These are phyloP conservation scores for Tuber aestivum DNA, from an alignment of 495 filamentous ascomycete species.

Conservation along the genomic window DNA sequence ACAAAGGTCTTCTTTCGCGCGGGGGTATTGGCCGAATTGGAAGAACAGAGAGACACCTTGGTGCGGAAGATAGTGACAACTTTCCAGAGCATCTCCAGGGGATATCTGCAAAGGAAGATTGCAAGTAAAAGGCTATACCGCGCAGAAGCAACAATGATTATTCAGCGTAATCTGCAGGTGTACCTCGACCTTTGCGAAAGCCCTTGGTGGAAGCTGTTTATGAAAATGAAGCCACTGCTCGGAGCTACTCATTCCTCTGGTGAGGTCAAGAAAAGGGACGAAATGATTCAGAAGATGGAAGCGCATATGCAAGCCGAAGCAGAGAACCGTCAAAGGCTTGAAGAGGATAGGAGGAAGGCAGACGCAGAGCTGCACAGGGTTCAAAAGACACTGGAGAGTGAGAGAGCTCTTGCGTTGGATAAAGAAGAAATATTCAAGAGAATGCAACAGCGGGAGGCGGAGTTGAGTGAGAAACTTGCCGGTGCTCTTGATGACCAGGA, in stretches of 20 bases:
- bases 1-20: slow-evolving; percentile 99
- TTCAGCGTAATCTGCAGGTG: slow-evolving; percentile 84
- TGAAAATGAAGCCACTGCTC: slow-evolving; percentile 90
- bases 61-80: slow-evolving; percentile 86
- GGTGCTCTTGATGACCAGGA: slow-evolving; percentile 95
- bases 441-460: slow-evolving; percentile 78
- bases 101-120: slow-evolving; percentile 78
- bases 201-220: slow-evolving; percentile 95
- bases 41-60: slow-evolving; percentile 86
- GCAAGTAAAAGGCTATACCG: slow-evolving; percentile 89
- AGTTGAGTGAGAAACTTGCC: slow-evolving; percentile 83
- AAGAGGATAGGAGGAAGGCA: slow-evolving; percentile 84
- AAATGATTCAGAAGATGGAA: slow-evolving; percentile 80
- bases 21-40: slow-evolving; percentile 90
- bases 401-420: slow-evolving; percentile 86
- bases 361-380: slow-evolving; percentile 81
- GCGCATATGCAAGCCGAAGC: slow-evolving; percentile 72
- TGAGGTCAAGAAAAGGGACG: slow-evolving; percentile 89
- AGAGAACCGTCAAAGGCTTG: slow-evolving; percentile 68
- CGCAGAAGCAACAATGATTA: slow-evolving; percentile 88
- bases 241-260: slow-evolving; percentile 76
- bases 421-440: slow-evolving; percentile 98
- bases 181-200: slow-evolving; percentile 83
- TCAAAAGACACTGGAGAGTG: slow-evolving; percentile 88
- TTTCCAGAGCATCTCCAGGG: slow-evolving; percentile 89